Conservation (phyloP, 208 protist species). For the Borovskyia barvae region DNA sequence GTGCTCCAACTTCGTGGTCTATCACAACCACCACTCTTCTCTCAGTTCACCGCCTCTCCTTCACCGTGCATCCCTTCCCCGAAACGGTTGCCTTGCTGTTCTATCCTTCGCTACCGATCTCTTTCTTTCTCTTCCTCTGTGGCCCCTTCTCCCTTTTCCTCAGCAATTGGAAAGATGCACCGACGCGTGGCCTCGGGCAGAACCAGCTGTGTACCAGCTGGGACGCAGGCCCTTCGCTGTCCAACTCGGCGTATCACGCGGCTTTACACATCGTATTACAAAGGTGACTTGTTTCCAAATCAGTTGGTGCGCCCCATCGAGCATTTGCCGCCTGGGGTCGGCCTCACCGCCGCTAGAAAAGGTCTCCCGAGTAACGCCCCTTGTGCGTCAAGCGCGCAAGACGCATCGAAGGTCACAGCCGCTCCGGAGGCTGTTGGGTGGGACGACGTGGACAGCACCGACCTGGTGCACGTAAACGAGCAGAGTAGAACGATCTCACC, state of each 20-base stretch:
- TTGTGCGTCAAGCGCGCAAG: not conserved
- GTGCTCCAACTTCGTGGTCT: too few relatives aligned
- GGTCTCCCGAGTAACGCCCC: constrained; percentile 1
- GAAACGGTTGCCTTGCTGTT: too few relatives aligned
- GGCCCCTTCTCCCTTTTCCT: constrained; percentile 6
- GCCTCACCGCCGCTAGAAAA: constrained; percentile 15
- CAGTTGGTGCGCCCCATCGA: constrained; percentile 66
- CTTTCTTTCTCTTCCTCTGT: constrained; percentile 2
- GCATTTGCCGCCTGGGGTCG: constrained; percentile 49
- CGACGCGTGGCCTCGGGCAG: not conserved
- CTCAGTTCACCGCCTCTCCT: too few relatives aligned
- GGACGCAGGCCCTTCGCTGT: constrained; percentile 24
- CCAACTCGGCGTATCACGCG: constrained; percentile 65
- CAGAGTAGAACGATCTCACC: constrained; percentile 4
- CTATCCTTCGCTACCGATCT: not conserved
- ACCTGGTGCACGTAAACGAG: constrained; percentile 54
- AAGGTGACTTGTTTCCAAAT: constrained; percentile 67
- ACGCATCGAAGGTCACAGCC: not conserved
- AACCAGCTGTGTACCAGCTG: not conserved
- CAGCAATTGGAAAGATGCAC: not conserved
- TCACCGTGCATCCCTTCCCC: too few relatives aligned
- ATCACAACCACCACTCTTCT: too few relatives aligned
- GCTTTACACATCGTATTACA: constrained; percentile 87
- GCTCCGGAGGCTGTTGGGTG: constrained; percentile 45
- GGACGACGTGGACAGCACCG: constrained; percentile 55